These are phyloP conservation scores for Thermochaetoides thermophila DNA, from an alignment of 495 filamentous ascomycete species.

Conservation along the genomic window DNA sequence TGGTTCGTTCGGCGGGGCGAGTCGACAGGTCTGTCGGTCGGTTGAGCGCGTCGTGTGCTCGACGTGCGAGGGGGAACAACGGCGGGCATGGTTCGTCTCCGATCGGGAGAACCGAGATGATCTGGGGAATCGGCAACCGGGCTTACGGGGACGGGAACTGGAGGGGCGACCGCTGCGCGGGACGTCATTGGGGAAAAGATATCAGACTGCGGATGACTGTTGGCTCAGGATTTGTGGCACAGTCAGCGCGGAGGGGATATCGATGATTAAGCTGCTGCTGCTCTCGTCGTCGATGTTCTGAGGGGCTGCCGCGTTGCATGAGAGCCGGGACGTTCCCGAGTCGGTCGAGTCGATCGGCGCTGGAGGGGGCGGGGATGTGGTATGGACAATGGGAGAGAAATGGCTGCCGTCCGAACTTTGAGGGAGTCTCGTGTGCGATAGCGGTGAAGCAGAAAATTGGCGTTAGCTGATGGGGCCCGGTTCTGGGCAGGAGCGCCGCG, in stretches of 20 bases:
- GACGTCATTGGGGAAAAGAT: constrained; percentile 34
- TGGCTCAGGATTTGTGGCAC: constrained; percentile 38
- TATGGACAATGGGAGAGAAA: no score
- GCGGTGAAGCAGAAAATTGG: no score
- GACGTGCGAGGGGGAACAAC: constrained; percentile 49
- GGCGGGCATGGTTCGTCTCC: constrained; percentile 28
- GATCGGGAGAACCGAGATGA: constrained; percentile 26
- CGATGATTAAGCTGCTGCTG: no score
- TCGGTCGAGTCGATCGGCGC: constrained; percentile 32
- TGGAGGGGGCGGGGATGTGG: constrained; percentile 29
- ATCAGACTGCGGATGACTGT: constrained; percentile 33
- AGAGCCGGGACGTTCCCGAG: constrained; percentile 24
- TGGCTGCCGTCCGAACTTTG: no score
- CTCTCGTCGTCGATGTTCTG: constrained; percentile 22
- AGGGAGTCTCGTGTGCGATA: no score
- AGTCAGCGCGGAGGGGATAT: constrained; percentile 26
- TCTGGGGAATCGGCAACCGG: constrained; percentile 26
- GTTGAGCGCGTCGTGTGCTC: constrained; percentile 28
- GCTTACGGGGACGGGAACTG: constrained; percentile 32
- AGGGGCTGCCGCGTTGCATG: constrained; percentile 27
- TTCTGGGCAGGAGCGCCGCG: no score
- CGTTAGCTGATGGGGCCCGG: no score
- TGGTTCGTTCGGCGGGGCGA: constrained; percentile 23
- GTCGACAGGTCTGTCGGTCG: constrained; percentile 27
- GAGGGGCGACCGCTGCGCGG: constrained; percentile 30